phyloP scores from a whole-genome alignment of 306 rosid genomes.

The Medicago truncatula region MtrunA17r5.0-ANR NC_053043.1:45287501-45288000 shows the following conservation, averaged over 20 bases:
- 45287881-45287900: neutral
- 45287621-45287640: neutral
- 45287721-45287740: neutral
- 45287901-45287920: neutral
- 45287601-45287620: too few relatives aligned
- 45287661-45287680: neutral
- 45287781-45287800: constrained; percentile 26
- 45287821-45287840: neutral
- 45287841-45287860: neutral
- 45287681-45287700: neutral
- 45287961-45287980: neutral
- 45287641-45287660: neutral
- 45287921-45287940: neutral
- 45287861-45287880: neutral
- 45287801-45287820: constrained; percentile 42
- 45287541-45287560: neutral
- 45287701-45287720: neutral
- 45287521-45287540: too few relatives aligned
- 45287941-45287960: neutral
- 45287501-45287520: neutral
- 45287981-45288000: too few relatives aligned
- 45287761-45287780: constrained; percentile 37
- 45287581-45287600: neutral
- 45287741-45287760: constrained; percentile 32
- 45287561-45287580: neutral